A percentile compares a stretch with the other conserved stretches of the same genome.
Conservation (phyloP, 768 basidiomycete species). For the Suillus sp. region DNA sequence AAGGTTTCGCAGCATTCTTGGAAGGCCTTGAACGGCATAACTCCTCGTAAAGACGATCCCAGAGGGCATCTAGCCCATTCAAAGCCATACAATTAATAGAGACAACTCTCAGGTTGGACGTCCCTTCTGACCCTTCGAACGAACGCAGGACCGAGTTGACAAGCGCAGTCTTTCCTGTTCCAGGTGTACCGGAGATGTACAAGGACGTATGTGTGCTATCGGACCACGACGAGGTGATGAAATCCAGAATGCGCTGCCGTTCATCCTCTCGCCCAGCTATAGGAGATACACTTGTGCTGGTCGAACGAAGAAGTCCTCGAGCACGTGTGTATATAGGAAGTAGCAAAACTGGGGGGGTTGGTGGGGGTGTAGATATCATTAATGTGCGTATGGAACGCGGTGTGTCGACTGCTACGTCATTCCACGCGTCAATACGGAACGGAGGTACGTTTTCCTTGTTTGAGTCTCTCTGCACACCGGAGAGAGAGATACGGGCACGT, state of each 20-base stretch:
- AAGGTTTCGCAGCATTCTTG: slow-evolving; percentile 38
- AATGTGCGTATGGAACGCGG: slow-evolving; percentile 41
- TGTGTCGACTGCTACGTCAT: slow-evolving; percentile 37
- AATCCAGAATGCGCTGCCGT: slow-evolving; percentile 56
- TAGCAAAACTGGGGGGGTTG: slow-evolving; percentile 51
- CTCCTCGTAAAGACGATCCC: slow-evolving; percentile 67
- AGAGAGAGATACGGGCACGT: slow-evolving; percentile 54
- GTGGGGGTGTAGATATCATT: slow-evolving; percentile 59
- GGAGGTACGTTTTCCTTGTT: slow-evolving; percentile 87
- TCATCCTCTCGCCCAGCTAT: slow-evolving; percentile 74
- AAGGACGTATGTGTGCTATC: slow-evolving; percentile 48
- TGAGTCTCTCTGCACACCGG: slow-evolving; percentile 49
- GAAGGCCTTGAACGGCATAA: slow-evolving; percentile 39
- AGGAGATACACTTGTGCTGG: slow-evolving; percentile 54
- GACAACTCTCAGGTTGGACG: slow-evolving; percentile 47
- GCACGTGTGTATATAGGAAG: slow-evolving; percentile 59
- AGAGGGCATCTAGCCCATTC: slow-evolving; percentile 64
- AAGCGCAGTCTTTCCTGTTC: slow-evolving; percentile 89
- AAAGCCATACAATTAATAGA: slow-evolving; percentile 83
- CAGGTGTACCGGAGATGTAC: slow-evolving; percentile 92
- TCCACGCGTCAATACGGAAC: slow-evolving; percentile 42
- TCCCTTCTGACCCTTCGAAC: slow-evolving; percentile 39
- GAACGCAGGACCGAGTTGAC: slow-evolving; percentile 62
- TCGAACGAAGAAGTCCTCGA: slow-evolving; percentile 71
- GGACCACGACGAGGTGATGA: slow-evolving; percentile 57